Conservation (phyloP, 2,329 filamentous ascomycete species). For the Thielaviopsis cerberus region DNA sequence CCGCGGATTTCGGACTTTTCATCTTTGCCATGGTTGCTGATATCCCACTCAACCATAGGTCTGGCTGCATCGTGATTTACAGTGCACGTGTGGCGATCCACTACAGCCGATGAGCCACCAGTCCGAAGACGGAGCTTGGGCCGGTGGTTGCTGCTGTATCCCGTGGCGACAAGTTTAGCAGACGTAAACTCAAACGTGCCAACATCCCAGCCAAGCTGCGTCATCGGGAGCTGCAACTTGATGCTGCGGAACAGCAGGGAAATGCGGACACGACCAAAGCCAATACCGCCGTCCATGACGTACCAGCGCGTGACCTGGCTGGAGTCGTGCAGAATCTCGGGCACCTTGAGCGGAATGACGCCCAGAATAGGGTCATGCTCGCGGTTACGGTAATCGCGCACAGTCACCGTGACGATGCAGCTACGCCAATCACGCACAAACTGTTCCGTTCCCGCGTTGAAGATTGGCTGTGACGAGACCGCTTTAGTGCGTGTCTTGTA, state of each 20-base stretch:
- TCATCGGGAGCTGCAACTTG: constrained; percentile 66
- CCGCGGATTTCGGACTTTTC: constrained; percentile 15
- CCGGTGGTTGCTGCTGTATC: constrained; percentile 44
- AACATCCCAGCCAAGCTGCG: constrained; percentile 82
- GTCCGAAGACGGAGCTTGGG: constrained; percentile 66
- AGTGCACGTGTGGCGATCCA: constrained; percentile 1
- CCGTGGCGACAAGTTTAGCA: constrained; percentile 45
- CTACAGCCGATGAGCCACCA: constrained; percentile 59
- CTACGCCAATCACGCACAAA: constrained; percentile 91
- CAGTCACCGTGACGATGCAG: constrained; percentile 66
- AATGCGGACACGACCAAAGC: constrained; percentile 76
- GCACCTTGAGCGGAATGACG: constrained; percentile 72
- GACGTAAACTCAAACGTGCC: constrained; percentile 81
- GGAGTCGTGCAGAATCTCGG: constrained; percentile 70
- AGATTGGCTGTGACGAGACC: constrained; percentile 84
- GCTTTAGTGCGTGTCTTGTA: constrained; percentile 94
- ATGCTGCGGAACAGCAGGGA: constrained; percentile 80
- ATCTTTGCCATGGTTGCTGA: constrained; percentile 24
- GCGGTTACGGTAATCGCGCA: constrained; percentile 72
- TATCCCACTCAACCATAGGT: constrained; percentile 26
- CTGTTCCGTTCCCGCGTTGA: constrained; percentile 85
- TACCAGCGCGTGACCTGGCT: constrained; percentile 86
- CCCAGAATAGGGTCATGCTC: constrained; percentile 91
- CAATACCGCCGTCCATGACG: constrained; percentile 83
- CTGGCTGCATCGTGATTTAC: background rate